Conservation (phyloP, 257 asterid species). For the Nicotiana tabacum region DNA sequence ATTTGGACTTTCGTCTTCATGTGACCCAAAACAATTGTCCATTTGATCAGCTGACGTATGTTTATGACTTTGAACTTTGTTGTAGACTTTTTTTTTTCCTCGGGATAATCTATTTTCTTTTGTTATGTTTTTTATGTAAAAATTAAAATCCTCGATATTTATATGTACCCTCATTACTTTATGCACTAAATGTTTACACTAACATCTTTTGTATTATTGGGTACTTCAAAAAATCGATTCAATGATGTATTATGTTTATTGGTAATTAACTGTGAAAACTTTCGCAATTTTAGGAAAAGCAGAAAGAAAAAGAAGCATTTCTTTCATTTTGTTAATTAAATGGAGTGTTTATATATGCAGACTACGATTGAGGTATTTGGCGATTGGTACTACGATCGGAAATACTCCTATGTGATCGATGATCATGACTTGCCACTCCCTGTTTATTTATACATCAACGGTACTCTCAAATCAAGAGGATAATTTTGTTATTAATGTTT, state of each 20-base stretch:
- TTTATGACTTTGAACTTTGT: too few species aligned
- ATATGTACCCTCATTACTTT: neutral
- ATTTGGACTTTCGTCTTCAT: too few species aligned
- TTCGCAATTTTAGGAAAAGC: neutral
- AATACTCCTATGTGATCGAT: slow-evolving; percentile 2
- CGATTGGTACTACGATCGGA: slow-evolving; percentile 1
- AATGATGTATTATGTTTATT: neutral
- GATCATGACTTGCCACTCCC: slow-evolving; percentile 1
- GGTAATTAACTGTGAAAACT: neutral
- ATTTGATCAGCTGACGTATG: too few species aligned
- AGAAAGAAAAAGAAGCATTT: neutral
- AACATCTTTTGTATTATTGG: neutral
- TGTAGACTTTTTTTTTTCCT: too few species aligned
- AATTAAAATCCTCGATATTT: neutral
- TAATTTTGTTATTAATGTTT: neutral
- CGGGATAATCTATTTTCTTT: too few species aligned
- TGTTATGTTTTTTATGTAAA: neutral
- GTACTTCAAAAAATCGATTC: neutral
- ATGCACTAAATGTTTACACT: neutral
- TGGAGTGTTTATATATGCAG: neutral
- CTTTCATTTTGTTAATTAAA: neutral
- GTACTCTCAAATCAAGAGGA: neutral
- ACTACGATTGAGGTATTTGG: neutral
- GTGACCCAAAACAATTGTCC: too few species aligned
- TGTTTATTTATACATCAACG: neutral